A percentile compares a stretch with the other conserved stretches of the same genome.
These are phyloP conservation scores for Cyphellophora attinorum DNA, from an alignment of 2,329 filamentous ascomycete genomes.

Conservation along the genomic window DNA sequence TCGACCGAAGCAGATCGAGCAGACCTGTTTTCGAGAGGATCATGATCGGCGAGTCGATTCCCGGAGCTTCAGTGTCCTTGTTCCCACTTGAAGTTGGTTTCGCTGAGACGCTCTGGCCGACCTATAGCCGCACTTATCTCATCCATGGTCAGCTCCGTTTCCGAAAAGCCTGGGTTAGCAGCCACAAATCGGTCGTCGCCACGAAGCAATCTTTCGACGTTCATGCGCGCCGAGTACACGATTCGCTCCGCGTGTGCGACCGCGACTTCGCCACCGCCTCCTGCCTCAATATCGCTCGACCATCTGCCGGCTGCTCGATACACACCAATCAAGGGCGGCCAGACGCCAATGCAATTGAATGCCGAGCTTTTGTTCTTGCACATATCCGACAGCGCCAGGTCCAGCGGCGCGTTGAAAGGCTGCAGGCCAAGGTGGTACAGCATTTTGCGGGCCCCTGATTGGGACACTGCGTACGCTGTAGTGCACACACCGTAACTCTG, in stretches of 20 bases:
- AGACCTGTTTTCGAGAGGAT: too few relatives aligned
- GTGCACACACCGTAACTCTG: conserved; percentile 25
- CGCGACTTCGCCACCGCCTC: conserved; percentile 12
- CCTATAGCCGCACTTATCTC: conserved; percentile 3
- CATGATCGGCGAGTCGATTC: too few relatives aligned
- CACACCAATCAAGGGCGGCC: conserved; percentile 39
- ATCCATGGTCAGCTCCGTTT: background rate
- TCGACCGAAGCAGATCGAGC: too few relatives aligned
- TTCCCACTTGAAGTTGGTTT: too few relatives aligned
- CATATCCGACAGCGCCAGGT: conserved; percentile 38
- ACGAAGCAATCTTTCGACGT: conserved; percentile 18
- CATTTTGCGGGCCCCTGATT: conserved; percentile 27
- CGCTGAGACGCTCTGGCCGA: conserved; percentile 2
- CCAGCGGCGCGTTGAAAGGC: conserved; percentile 24
- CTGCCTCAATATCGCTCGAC: conserved; percentile 21
- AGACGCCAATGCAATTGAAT: conserved; percentile 31
- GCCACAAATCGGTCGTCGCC: conserved; percentile 3
- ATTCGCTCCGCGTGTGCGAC: conserved; percentile 13
- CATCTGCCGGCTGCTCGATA: conserved; percentile 30
- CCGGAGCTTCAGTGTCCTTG: too few relatives aligned
- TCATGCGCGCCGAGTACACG: conserved; percentile 20
- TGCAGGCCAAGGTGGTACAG: conserved; percentile 23
- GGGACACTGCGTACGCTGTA: conserved; percentile 30
- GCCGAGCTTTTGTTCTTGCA: conserved; percentile 28
- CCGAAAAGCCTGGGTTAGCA: background rate